Evolutionary conservation across 257 asterid species (phyloP).

Genomic region (Salvia rosmarinus): DNA sequence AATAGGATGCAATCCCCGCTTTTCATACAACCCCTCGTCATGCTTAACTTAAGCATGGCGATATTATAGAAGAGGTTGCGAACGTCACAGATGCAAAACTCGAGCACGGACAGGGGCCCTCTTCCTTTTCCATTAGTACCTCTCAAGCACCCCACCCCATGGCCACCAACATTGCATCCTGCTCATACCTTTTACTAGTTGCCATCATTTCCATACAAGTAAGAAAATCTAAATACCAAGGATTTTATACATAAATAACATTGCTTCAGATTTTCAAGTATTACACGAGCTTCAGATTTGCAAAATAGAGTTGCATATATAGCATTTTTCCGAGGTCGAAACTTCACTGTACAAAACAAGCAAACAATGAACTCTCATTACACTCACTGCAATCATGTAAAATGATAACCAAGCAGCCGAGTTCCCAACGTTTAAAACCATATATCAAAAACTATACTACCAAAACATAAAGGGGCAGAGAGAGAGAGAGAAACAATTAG

Average conservation of each 20-base stretch:
- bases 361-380: not conserved
- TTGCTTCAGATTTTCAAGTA: no score
- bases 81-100: slow-evolving; percentile 54
- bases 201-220: slow-evolving; percentile 66
- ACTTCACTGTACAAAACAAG: not conserved
- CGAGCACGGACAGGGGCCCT: slow-evolving; percentile 70
- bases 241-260: not conserved
- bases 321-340: not conserved
- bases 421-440: no score
- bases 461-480: no score
- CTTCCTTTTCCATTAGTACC: slow-evolving; percentile 41
- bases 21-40: slow-evolving; percentile 59
- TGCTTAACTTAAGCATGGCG: slow-evolving; percentile 38
- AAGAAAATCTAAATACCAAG: not conserved
- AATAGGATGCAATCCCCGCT: slow-evolving; percentile 74
- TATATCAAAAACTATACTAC: no score
- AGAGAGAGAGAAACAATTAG: not conserved
- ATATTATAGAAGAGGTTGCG: slow-evolving; percentile 74
- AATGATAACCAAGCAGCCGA: no score
- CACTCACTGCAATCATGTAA: no score
- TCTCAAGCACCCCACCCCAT: slow-evolving; percentile 45
- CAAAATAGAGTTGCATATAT: not conserved
- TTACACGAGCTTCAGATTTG: not conserved
- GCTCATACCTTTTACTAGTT: slow-evolving; percentile 82
- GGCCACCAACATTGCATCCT: slow-evolving; percentile 51